phyloP scores from a whole-genome alignment of 805 yeast genomes.

The Spathaspora girioi region DNA sequence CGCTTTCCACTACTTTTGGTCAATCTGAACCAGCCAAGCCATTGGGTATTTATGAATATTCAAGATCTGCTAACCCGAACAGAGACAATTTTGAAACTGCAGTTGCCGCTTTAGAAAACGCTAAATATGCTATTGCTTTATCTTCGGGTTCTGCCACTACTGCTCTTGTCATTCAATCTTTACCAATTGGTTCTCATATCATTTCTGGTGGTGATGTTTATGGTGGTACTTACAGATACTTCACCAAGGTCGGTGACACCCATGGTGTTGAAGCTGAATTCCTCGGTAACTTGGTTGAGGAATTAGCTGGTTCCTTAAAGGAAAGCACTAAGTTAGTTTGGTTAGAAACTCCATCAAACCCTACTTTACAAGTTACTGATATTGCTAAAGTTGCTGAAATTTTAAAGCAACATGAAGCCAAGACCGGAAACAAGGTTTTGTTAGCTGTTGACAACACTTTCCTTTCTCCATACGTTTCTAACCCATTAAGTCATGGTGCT shows the following conservation, averaged over 20 bases:
- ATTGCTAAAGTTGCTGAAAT: constrained; percentile 58
- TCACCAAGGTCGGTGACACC: constrained; percentile 77
- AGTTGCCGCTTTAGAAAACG: constrained; percentile 75
- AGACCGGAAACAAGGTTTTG: constrained; percentile 48
- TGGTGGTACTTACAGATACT: constrained; percentile 90
- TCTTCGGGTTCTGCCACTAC: constrained; percentile 87
- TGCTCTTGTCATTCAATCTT: constrained; percentile 68
- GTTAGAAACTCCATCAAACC: constrained; percentile 89
- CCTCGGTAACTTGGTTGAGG: constrained; percentile 59
- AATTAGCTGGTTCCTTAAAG: constrained; percentile 52
- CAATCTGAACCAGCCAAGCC: constrained; percentile 77
- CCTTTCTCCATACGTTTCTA: constrained; percentile 81
- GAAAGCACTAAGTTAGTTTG: constrained; percentile 73
- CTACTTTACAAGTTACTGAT: constrained; percentile 77
- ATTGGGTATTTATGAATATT: constrained; percentile 75
- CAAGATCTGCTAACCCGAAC: constrained; percentile 84
- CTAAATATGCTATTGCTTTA: constrained; percentile 71
- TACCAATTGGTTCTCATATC: constrained; percentile 70
- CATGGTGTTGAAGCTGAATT: constrained; percentile 73
- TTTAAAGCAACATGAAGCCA: constrained; percentile 41
- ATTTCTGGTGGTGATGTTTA: constrained; percentile 82
- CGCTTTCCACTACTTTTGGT: constrained; percentile 81
- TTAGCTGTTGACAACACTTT: constrained; percentile 87
- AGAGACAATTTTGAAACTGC: constrained; percentile 77
- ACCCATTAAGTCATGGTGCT: constrained; percentile 80